Conservation (phyloP, 805 yeast genomes). For the Wilhelminamyces savonicus region DNA sequence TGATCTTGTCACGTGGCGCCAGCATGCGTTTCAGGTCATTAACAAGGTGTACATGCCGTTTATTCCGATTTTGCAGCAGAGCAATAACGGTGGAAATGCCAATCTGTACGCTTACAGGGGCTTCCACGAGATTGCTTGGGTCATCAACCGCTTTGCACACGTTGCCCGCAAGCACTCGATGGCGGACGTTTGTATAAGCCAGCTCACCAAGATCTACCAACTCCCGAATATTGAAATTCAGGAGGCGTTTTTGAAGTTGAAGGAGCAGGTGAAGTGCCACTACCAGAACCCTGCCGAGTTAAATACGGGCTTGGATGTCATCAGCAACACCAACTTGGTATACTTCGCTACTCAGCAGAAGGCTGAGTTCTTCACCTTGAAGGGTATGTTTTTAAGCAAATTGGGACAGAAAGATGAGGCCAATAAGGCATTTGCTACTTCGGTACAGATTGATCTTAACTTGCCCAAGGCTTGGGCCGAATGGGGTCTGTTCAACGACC, state of each 20-base stretch:
- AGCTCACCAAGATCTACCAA: constrained; percentile 87
- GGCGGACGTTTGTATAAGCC: constrained; percentile 94
- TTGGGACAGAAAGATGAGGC: constrained; percentile 90
- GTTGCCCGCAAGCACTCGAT: constrained; percentile 95
- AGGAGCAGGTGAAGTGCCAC: constrained; percentile 98
- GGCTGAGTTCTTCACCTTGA: constrained; percentile 94
- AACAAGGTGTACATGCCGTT: constrained; percentile 92
- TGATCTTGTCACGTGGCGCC: constrained; percentile 96
- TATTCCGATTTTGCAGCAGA: constrained; percentile 75
- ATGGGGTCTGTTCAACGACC: constrained; percentile 96
- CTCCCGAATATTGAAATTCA: constrained; percentile 97
- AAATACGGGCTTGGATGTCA: constrained; percentile 93
- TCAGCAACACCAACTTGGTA: constrained; percentile 90
- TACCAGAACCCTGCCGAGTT: constrained; percentile 87
- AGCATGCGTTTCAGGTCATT: constrained; percentile 94
- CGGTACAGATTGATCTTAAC: constrained; percentile 91
- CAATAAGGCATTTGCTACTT: constrained; percentile 95
- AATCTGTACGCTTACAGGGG: constrained; percentile 96
- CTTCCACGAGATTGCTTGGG: constrained; percentile 99
- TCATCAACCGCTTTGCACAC: constrained; percentile 94
- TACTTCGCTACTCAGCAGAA: constrained; percentile 97
- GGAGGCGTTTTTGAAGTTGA: constrained; percentile 90
- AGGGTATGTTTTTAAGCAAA: constrained; percentile 96
- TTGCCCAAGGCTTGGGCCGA: constrained; percentile 99
- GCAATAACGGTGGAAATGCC: constrained; percentile 58